Evolutionary conservation across 768 basidiomycete genomes (phyloP), one percentile per base, ranked within the genome.

Genomic region (Kwoniella shandongensis): DNA sequence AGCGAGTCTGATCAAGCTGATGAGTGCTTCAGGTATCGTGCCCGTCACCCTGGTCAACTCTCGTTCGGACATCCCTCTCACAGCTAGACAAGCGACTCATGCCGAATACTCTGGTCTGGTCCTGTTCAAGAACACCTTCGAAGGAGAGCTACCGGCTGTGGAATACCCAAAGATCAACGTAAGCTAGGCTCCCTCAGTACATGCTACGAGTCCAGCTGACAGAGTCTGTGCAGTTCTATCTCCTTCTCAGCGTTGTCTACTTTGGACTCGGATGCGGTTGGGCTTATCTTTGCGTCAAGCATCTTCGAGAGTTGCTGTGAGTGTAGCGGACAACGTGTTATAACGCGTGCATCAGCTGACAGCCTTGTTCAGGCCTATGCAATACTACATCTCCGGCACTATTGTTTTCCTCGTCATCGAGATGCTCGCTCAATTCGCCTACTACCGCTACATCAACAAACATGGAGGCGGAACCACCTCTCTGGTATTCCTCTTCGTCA

Each of bases 151-250:
- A 20, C 84, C 94, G 12, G 92, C 93, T 5, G 83, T 88, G 4
- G 96, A 99, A 74, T 96, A 97, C 76, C 96, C 96, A 11, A 98
- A 98, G 84, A 89, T 98, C 74, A 87, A 84, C 56, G 92, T 96
- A 75, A 67, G 89, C 65, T 18, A 12, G 6, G 18, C n/a, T 15
- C 20, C 23, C 48, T 27, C 47, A 57, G 44, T 38, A 29, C 23
- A 50, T 4, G 44, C 8, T 20, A 22, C 52, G 7, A 23, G 23
- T 25, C 6, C 26, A 49, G 45, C 30, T 59, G 52, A 63, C 53
- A 18, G 4, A 6, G 32, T n/a, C 36, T 10, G 25, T 36, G 25
- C 51, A 93, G 91, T 96, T 96, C 77, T 96, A 96, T 78, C 83
- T 91, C 53, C 75, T 77, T 22, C 85, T 98, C 83, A 88, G 89